phyloP scores from a whole-genome alignment of 371 early-diverging fungal species.

The Mucor circinelloides region DNA sequence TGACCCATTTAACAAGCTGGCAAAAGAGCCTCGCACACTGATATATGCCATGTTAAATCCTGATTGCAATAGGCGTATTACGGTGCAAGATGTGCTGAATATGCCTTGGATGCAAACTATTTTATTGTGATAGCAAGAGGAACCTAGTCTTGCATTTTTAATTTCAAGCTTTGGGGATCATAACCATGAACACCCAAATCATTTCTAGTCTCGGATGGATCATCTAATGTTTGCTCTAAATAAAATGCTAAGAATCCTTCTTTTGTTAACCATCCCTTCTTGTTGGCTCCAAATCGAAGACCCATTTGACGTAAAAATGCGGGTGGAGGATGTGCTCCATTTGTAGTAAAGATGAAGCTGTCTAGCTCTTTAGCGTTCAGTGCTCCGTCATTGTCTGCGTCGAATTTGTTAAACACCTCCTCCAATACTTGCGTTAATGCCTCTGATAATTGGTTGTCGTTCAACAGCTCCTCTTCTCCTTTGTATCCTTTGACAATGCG shows the following conservation, averaged over 20 bases:
- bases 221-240: conserved; percentile 58
- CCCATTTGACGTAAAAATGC: conserved; percentile 58
- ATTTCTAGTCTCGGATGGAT: conserved; percentile 57
- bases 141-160: conserved; percentile 27
- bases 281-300: conserved; percentile 48
- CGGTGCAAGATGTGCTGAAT: conserved; percentile 56
- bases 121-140: background rate
- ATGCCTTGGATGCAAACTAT: conserved; percentile 67
- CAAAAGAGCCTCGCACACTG: conserved; percentile 52
- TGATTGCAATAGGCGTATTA: conserved; percentile 64
- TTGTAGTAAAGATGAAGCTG: conserved; percentile 51
- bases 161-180: conserved; percentile 42
- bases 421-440: conserved; percentile 38
- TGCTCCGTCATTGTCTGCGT: conserved; percentile 49
- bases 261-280: conserved; percentile 50
- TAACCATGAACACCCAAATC: conserved; percentile 57
- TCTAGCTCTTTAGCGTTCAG: conserved; percentile 45
- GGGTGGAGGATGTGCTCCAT: conserved; percentile 53
- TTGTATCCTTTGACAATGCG: conserved; percentile 46
- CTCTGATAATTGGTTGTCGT: conserved; percentile 41
- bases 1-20: conserved; percentile 61
- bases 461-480: conserved; percentile 36
- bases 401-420: conserved; percentile 50
- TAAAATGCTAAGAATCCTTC: conserved; percentile 59
- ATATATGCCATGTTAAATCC: conserved; percentile 84